Base-by-base conservation (phyloP, 1,284 basidiomycete genomes). In the Neonothopanus nambi region DNA sequence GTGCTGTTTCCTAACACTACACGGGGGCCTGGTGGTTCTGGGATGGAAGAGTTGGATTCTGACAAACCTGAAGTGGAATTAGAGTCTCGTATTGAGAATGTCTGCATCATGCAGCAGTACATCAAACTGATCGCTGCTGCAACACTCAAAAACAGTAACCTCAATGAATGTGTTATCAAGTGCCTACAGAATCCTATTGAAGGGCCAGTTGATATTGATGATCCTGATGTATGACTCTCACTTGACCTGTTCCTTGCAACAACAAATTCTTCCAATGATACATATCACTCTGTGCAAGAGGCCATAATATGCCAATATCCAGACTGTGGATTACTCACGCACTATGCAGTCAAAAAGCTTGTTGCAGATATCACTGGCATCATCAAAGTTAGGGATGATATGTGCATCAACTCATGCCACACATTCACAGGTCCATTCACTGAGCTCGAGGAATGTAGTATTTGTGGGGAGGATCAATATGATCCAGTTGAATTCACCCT, bases 351-450 rank as follows among this genome's bases (percentile, higher is more conserved):
- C 33, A 65, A 68, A 48, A 47, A 57, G 15, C 33, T 48, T 3
- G 35, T 71, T 11, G 41, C 56, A 7, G 47, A 66, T 7, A 24
- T 69, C 33, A 69, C 51, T 44, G 70, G 69, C 6, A 53, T 71
- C 20, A 42, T 54, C 2, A 21, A 65, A 3, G 37, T 69, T 9
- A 9, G 38, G 1, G n/a, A 61, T 41, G 66, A 72, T 51, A 72
- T 70, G 68, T 71, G 71, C 43, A 51, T 58, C 12, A 63, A 69
- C 7, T 61, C 61, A 5, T 74, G 71, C 51, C 37, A 63, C 33
- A 69, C 66, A 5, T 74, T 58, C 48, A 70, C 67, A 23, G 70
- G 71, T 3, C 65, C 66, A 7, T 68, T 58, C 38, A 23, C 33
- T 0, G 44, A 63, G 3, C 58, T 65, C 1, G 54, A 68, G 3